Percentiles rank a stretch among this genome's conserved stretches.
phyloP scores from a whole-genome alignment of 345 rosid genomes.

The Salix exigua region DNA sequence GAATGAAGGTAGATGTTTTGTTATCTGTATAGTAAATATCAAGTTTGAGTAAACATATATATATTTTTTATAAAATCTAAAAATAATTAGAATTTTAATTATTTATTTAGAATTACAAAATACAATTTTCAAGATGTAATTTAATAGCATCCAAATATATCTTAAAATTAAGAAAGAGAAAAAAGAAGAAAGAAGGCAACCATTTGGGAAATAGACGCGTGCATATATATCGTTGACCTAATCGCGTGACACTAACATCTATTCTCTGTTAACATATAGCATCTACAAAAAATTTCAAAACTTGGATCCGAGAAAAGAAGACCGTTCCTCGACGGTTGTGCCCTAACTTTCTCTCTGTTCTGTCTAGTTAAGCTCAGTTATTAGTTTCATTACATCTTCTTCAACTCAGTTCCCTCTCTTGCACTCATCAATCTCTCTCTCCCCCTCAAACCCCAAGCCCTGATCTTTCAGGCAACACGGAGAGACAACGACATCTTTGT shows the following conservation, averaged over 20 bases:
- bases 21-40: too few relatives aligned
- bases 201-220: too few relatives aligned
- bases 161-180: too few relatives aligned
- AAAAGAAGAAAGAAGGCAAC: too few relatives aligned
- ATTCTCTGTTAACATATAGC: not conserved
- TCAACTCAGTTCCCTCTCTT: not conserved
- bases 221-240: too few relatives aligned
- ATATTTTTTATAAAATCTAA: too few relatives aligned
- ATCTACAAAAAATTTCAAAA: not conserved
- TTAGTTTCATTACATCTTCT: slow-evolving; percentile 14
- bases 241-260: too few relatives aligned
- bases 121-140: too few relatives aligned
- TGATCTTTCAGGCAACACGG: slow-evolving; percentile 1
- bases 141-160: too few relatives aligned
- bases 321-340: slow-evolving; percentile 66
- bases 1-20: too few relatives aligned
- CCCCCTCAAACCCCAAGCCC: not conserved
- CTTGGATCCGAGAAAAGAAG: slow-evolving; percentile 36
- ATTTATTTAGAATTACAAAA: too few relatives aligned
- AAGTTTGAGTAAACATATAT: accelerated
- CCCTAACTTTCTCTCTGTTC: not conserved
- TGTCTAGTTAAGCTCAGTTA: not conserved
- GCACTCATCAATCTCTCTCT: not conserved
- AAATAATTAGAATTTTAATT: too few relatives aligned
- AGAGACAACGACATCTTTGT: slow-evolving; percentile 12